Evolutionary conservation across 2,329 filamentous ascomycete genomes (phyloP).

Genomic region (Aureobasidium melanogenum): DNA sequence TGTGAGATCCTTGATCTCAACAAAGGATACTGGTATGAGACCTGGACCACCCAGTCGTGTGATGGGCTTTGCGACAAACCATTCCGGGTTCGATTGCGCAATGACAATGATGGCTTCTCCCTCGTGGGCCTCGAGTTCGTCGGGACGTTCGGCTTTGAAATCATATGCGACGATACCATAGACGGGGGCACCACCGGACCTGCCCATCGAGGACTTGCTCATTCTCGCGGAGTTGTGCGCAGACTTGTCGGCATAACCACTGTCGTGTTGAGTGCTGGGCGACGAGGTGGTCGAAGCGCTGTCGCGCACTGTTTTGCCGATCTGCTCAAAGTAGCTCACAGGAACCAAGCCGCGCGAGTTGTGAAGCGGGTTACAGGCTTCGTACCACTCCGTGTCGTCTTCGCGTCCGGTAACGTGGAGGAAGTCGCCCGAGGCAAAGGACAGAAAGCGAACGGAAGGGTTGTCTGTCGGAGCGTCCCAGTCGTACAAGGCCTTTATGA

Average conservation of each 20-base stretch:
- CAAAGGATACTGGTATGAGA: constrained; percentile 90
- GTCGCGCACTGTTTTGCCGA: constrained; percentile 87
- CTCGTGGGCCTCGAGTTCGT: constrained; percentile 89
- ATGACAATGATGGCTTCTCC: constrained; percentile 98
- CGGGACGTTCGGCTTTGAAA: constrained; percentile 88
- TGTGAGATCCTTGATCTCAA: constrained; percentile 91
- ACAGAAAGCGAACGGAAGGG: constrained; percentile 50
- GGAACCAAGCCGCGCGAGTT: constrained; percentile 86
- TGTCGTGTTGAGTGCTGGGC: constrained; percentile 62
- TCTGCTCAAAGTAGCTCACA: constrained; percentile 83
- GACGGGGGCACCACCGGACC: constrained; percentile 64
- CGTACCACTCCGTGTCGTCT: constrained; percentile 94
- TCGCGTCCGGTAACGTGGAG: constrained; percentile 96
- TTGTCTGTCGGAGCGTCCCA: constrained; percentile 58
- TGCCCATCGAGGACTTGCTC: constrained; percentile 32
- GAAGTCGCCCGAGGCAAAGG: constrained; percentile 92
- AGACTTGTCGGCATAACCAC: constrained; percentile 64
- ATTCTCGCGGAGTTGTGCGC: constrained; percentile 23
- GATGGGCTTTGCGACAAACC: constrained; percentile 99
- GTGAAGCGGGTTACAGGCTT: constrained; percentile 91
- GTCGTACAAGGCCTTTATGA: constrained; percentile 94
- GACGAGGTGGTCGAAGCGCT: constrained; percentile 49
- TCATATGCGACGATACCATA: constrained; percentile 97
- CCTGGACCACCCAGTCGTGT: constrained; percentile 90
- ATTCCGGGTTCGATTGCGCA: constrained; percentile 95